Evolutionary conservation across 768 basidiomycete species (phyloP), one percentile per base, ranked within the genome.

Genomic region (Lactarius trivialis): DNA sequence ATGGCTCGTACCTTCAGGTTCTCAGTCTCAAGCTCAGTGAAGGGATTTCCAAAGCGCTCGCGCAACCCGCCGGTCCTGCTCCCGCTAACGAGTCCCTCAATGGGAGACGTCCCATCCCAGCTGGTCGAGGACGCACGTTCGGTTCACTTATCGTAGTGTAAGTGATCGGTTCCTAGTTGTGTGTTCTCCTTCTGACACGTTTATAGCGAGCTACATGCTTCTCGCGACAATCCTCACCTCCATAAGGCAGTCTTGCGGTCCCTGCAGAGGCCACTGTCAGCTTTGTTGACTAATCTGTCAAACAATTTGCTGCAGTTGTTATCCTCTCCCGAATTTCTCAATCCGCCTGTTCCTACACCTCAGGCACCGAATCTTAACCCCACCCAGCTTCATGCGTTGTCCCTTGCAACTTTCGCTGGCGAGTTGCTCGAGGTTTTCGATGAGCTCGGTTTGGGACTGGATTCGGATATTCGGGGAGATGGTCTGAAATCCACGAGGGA

Each of bases 21-120:
- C 81, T 92, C 50, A 80, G 85, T 67, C 77, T 91, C 59, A 90
- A 87, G 70, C 77, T 93, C 50, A 90, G 86, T 69, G 91, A 93
- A 72, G 89, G 87, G 0, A 88, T 90, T 15, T 87, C 88, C 58
- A 89, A 82, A 73, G 85, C 89, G 3, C 77, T 92, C 55, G 78
- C 81, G 24, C 86, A 86, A 66, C 86, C 89, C 15, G 69, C 77
- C 2, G 83, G 85, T 30, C 77, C 85, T 24, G 78, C 79, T 19
- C 67, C 73, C 52, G 72, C 77, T 12, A 73, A 72, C 59, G 89
- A 90, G 63, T 72, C 78, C 43, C 71, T 89, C n/a, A 75, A 75
- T 49, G 89, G 89, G 30, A 88, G 81, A 68, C 81, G 84, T 37
- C 85, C 88, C 14, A 81, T 92, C 64, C 89, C 91, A n/a, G 66